A percentile compares a stretch with the other conserved stretches of the same genome.
Evolutionary conservation across 73 alveolate genomes (phyloP).

Genomic region (Paramecium primaurelia): DNA sequence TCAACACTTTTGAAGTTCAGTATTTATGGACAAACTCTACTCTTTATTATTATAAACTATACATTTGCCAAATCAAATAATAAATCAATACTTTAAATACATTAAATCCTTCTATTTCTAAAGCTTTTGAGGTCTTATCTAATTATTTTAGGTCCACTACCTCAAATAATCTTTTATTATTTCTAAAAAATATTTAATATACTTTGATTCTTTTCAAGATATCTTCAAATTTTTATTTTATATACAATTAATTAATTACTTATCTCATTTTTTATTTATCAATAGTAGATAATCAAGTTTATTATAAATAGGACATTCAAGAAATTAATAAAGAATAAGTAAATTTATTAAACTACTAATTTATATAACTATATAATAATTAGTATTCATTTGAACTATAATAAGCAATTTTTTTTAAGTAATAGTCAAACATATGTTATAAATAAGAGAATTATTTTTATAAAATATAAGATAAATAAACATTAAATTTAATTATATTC

Average conservation of each 20-base stretch:
- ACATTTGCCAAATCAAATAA: neutral
- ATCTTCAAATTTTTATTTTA: too few species aligned
- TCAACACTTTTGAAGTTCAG: neutral
- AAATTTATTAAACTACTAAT: too few species aligned
- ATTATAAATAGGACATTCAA: neutral
- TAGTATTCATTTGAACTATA: too few species aligned
- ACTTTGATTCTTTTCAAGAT: neutral
- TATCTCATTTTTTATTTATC: neutral
- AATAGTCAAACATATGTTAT: too few species aligned
- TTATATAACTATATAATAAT: too few species aligned
- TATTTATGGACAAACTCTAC: neutral
- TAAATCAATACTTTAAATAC: neutral
- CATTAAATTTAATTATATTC: neutral
- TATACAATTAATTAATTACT: neutral
- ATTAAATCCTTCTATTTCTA: neutral
- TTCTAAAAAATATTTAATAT: too few species aligned
- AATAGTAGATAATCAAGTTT: neutral
- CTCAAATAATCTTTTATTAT: neutral
- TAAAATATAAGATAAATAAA: neutral
- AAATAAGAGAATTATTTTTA: too few species aligned
- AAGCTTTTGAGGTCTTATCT: neutral
- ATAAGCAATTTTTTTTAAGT: too few species aligned
- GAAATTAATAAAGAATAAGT: neutral
- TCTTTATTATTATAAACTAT: neutral
- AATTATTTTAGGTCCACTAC: neutral